Base-by-base conservation (phyloP, 2,329 filamentous ascomycete species). In the Arthrobotrys sphaeroides region DNA sequence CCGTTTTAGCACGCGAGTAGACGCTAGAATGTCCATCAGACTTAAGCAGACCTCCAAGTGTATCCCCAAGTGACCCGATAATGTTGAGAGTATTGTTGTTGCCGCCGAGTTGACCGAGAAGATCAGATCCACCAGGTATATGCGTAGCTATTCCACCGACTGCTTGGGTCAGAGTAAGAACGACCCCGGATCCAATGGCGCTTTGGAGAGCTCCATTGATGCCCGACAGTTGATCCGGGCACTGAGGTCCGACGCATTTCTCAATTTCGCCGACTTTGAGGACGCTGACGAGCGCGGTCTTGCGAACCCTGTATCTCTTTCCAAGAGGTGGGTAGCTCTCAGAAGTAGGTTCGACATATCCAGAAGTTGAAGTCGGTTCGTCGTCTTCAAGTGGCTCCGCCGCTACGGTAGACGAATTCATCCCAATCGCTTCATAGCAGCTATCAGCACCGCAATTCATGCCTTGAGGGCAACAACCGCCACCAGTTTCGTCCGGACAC, bases 401-500 rank as follows among this genome's bases (percentile, higher is more conserved):
- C n/a, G n/a, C n/a, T n/a, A n/a, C 36, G 12, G 36, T 40, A 40
- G 13, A 40, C 36, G 36, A 40, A 51, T 51, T 26, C 18, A 31
- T 51, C n/a, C 13, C 12, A 2, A 20, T 2, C 4, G 9, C 22
- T 12, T 66, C 7, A 22, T 33, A 43, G 40, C 69, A 73, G 9
- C 3, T 16, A 26, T 33, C 31, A 5, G 42, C 2, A 13, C n/a
- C 28, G 18, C 70, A 74, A 24, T 18, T 47, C 18, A 40, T 57
- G 6, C 70, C 62, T 22, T 49, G 36, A 18, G 42, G 62, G 20
- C 70, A 74, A 33, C 70, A 74, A n/a, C 70, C 70, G 7, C 70
- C 70, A 42, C 70, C 62, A 36, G 57, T 13, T 2, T 26, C n/a
- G n/a, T 12, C 53, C 10, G 62, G 22, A 22, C 70, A 74, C n/a